Base-by-base conservation (phyloP, 495 filamentous ascomycete species). In the Aspergillus sparsus region DNA sequence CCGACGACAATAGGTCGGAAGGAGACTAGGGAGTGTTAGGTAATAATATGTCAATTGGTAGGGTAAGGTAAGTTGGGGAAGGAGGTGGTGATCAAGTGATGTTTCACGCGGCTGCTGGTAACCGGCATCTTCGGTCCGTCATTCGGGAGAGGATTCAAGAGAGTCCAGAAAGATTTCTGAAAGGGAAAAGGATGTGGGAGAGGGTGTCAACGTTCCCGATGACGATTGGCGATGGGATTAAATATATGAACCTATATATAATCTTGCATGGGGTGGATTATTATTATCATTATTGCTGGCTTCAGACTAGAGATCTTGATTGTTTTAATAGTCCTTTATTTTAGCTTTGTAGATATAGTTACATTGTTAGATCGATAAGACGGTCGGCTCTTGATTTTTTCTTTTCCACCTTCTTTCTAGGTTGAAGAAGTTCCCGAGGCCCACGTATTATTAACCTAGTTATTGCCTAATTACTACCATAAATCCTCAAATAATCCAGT, bases 91-190 rank as follows among this genome's bases (percentile, higher is more conserved):
- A 55, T 58, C 65, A 62, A 60, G 62, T 62, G 60, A 64, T 60
- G 60, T 64, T 67, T 53, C 65, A 64, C 65, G 53, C 64, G 57
- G 56, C 65, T 67, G 65, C 60, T 67, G 65, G 53, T 62, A 67
- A 61, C 65, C 62, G 65, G 59, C 62, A 56, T 61, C 61, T 57
- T 66, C 64, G 64, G 64, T 63, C 60, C 53, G 61, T 58, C 53
- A 58, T 37, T 61, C 62, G 59, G 65, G 49, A 59, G 46, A 34
- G 49, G 50, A 16, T 41, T 44, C 18, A 35, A 32, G 53, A 13
- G 18, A 6, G 15, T 7, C 32, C 13, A 32, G 31, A 51, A 51
- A 0, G 11, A 6, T 10, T 51, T 13, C 6, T 27, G 21, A 27
- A 27, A 27, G 42, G 13, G 3, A 1, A 1, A 46, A n/a, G 39